A percentile compares a stretch with the other conserved stretches of the same genome.
phyloP scores from a whole-genome alignment of 2,329 filamentous ascomycete species.

The Cercospora sojina region DNA sequence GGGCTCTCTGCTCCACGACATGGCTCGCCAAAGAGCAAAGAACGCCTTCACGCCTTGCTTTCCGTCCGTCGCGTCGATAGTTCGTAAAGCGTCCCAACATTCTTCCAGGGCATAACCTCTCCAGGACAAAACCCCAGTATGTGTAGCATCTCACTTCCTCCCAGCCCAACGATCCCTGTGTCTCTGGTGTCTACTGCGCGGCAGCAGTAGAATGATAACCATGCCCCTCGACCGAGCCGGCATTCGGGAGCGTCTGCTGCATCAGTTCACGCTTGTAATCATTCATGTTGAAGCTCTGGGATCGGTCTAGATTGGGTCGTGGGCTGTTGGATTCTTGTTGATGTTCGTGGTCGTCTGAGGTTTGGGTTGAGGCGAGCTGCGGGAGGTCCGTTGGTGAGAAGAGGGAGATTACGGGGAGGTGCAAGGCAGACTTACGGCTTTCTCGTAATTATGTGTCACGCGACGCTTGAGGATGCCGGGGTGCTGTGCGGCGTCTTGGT shows the following conservation, averaged over 20 bases:
- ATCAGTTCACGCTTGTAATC: constrained; percentile 36
- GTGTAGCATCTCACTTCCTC: background rate
- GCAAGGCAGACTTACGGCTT: constrained; percentile 23
- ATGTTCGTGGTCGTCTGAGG: background rate
- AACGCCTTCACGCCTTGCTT: background rate
- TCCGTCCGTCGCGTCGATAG: background rate
- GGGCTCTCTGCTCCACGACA: background rate
- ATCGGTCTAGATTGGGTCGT: constrained; percentile 28
- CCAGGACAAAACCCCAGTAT: background rate
- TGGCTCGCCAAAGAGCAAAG: background rate
- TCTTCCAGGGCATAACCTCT: background rate
- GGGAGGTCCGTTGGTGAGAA: too few species aligned
- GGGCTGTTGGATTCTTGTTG: background rate
- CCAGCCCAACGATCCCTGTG: background rate
- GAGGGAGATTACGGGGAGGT: too few species aligned
- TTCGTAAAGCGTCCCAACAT: background rate
- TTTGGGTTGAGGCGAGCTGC: constrained; percentile 7
- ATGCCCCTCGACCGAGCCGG: background rate
- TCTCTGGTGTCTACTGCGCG: constrained; percentile 3
- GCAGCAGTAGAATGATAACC: constrained; percentile 12
- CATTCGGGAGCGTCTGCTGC: constrained; percentile 30
- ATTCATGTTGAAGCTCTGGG: constrained; percentile 35
- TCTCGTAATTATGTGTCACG: constrained; percentile 35
- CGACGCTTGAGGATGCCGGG: constrained; percentile 20
- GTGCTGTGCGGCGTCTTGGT: constrained; percentile 7